Conservation (phyloP, 345 rosid species). For the Gossypium anomalum region DNA sequence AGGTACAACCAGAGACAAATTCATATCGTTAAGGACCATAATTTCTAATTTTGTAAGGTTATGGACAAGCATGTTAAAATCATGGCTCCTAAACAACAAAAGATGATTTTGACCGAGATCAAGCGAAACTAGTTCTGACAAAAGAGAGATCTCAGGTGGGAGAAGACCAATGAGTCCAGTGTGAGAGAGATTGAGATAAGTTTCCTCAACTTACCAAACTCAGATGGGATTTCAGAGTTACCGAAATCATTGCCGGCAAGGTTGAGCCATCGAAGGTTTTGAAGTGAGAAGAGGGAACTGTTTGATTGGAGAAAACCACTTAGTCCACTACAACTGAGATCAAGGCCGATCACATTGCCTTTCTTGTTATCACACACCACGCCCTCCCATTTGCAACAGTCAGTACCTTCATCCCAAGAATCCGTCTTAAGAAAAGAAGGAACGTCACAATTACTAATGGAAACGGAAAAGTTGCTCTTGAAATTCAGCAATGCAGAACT, state of each 20-base stretch:
- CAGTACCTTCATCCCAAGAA: not conserved
- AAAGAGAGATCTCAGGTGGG: conserved; percentile 12
- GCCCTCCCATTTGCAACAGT: not conserved
- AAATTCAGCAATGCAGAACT: no score
- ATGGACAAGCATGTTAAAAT: no score
- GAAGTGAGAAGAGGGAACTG: conserved; percentile 21
- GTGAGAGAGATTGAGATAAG: conserved; percentile 19
- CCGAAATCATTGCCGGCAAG: not conserved
- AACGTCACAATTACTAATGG: no score
- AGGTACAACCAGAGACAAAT: no score
- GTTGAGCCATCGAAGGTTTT: conserved; percentile 20
- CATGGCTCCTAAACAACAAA: not conserved
- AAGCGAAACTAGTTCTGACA: conserved; percentile 5
- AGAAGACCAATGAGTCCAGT: not conserved
- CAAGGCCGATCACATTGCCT: not conserved
- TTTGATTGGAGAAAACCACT: not conserved
- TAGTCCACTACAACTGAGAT: conserved; percentile 13
- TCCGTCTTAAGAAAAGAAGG: not conserved
- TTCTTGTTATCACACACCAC: not conserved
- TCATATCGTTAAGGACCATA: no score
- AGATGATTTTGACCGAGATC: no score
- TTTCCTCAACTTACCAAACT: conserved; percentile 3
- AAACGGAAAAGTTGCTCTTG: no score
- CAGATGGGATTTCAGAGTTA: not conserved
- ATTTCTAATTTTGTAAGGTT: no score